Evolutionary conservation across 2,329 filamentous ascomycete species (phyloP).

Genomic region (Phaeosphaeriaceae sp.): DNA sequence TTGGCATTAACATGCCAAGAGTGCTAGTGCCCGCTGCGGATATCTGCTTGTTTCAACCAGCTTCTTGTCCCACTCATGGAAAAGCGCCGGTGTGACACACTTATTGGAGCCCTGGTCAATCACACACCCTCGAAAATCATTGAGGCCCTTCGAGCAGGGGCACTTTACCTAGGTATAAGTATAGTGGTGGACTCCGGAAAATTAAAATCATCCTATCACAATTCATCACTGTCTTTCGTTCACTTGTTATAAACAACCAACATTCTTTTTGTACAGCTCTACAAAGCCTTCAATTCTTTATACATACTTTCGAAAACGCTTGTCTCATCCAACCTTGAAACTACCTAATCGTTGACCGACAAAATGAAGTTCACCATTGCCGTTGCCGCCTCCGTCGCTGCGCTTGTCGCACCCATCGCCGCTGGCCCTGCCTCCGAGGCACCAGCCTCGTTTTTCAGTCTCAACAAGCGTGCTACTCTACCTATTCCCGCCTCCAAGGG

Average conservation of each 20-base stretch:
- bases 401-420: slow-evolving; percentile 34
- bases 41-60: slow-evolving; percentile 14
- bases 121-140: background rate
- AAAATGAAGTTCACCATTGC: slow-evolving; percentile 44
- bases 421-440: slow-evolving; percentile 34
- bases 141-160: background rate
- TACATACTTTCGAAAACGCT: slow-evolving; percentile 23
- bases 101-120: slow-evolving; percentile 5
- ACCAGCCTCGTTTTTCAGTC: slow-evolving; percentile 31
- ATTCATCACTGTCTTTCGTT: slow-evolving; percentile 27
- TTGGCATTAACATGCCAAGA: background rate
- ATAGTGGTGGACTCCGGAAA: slow-evolving; percentile 4
- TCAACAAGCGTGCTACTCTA: slow-evolving; percentile 40
- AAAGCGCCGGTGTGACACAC: slow-evolving; percentile 13
- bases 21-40: slow-evolving; percentile 2
- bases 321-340: slow-evolving; percentile 18
- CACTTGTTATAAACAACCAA: slow-evolving; percentile 38
- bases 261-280: slow-evolving; percentile 21
- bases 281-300: slow-evolving; percentile 22
- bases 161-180: slow-evolving; percentile 17
- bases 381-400: slow-evolving; percentile 32
- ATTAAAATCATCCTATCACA: slow-evolving; percentile 16
- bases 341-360: slow-evolving; percentile 19
- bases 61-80: slow-evolving; percentile 2
- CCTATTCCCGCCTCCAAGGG: slow-evolving; percentile 42